These are phyloP conservation scores for Moesziomyces sp. DNA, from an alignment of 1,284 basidiomycete species.

Conservation along the genomic window DNA sequence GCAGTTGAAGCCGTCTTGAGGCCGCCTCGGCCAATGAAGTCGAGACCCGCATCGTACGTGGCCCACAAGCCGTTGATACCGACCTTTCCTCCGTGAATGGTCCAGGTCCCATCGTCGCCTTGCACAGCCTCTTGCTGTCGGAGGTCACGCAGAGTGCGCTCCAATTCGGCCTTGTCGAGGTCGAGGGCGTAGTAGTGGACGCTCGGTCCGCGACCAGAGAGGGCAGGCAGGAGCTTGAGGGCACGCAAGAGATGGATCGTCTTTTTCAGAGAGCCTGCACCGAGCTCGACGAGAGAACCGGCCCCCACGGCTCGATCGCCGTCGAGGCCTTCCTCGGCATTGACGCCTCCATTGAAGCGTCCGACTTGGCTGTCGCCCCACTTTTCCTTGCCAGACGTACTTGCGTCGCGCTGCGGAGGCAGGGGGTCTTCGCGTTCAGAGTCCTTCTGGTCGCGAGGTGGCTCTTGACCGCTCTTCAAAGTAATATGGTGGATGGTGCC, in stretches of 20 bases:
- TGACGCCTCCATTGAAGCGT: conserved; percentile 76
- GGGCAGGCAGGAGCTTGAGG: conserved; percentile 70
- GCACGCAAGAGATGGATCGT: conserved; percentile 86
- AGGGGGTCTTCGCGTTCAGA: conserved; percentile 12
- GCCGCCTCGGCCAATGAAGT: conserved; percentile 71
- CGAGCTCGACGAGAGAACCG: conserved; percentile 52
- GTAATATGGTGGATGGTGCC: no score
- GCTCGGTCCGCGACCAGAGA: conserved; percentile 69
- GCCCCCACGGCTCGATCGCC: conserved; percentile 69
- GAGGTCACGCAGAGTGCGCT: conserved; percentile 81
- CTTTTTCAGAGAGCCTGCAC: conserved; percentile 64
- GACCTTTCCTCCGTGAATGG: conserved; percentile 57
- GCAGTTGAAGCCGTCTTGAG: conserved; percentile 55
- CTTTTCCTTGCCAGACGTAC: conserved; percentile 62
- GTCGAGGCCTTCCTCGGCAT: conserved; percentile 71
- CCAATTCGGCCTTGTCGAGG: conserved; percentile 85
- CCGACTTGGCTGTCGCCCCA: conserved; percentile 76
- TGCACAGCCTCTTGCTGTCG: conserved; percentile 35
- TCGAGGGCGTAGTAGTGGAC: conserved; percentile 94
- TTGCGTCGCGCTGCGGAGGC: conserved; percentile 22
- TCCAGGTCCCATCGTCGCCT: conserved; percentile 73
- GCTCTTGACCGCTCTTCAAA: conserved; percentile 6
- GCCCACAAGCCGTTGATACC: conserved; percentile 79
- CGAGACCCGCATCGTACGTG: conserved; percentile 83
- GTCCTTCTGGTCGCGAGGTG: conserved; percentile 67